Base-by-base conservation (phyloP, 306 rosid genomes). In the Astragalus membranaceus region DNA sequence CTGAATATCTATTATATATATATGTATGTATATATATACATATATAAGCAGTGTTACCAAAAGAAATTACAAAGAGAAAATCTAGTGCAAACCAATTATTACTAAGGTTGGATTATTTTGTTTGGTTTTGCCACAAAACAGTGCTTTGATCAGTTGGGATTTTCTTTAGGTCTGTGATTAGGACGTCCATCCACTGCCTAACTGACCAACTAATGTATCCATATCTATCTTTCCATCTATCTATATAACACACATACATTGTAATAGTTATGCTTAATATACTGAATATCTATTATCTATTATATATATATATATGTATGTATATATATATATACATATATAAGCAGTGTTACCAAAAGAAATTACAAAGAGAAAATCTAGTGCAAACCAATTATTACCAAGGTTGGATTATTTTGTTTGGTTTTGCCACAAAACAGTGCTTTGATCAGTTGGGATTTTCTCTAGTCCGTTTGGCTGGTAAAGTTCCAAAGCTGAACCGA, bases 351-450 rank as follows among this genome's bases (percentile, higher is more conserved):
- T 1, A 16, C 35, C 58, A 54, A 11, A 32, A 15, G 61, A 50
- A 58, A 66, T 58, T 71, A 14, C 48, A 46, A 71, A 70, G 46
- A 15, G 17, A 1, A 17, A 15, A 58, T 53, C n/a, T 32, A 51
- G 62, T 56, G 23, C 79, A 56, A 46, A 36, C 26, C 33, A n/a
- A 67, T 17, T 33, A 33, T 67, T 51, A 36, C 3, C 13, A 48
- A 9, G 59, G 59, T 54, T 58, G 71, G 36, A 33, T 42, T 59
- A 55, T 65, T 15, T 64, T 65, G 41, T 32, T 33, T 37, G 50
- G 42, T 54, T 64, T 54, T 56, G 20, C 33, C 67, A 53, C 32
- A 54, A 74, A 64, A 43, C 49, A 33, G 65, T 65, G 58, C 37
- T 64, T 43, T 52, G 48, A 29, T 63, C 37, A 29, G 20, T 13